A percentile compares a stretch with the other conserved stretches of the same genome.
phyloP scores from a whole-genome alignment of 192 early-diverging fungal genomes.

The Backusella luteola region DNA sequence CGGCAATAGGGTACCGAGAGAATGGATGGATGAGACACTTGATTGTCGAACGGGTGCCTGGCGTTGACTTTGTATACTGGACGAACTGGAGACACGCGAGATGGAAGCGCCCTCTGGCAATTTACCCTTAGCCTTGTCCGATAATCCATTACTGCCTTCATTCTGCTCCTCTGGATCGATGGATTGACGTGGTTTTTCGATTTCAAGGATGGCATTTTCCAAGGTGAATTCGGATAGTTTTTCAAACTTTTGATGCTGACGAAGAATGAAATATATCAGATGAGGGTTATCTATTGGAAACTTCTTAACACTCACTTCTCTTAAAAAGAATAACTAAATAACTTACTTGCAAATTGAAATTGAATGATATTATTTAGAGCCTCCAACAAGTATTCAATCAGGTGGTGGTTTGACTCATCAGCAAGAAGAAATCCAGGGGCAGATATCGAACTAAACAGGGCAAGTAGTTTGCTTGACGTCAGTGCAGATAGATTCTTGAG shows the following conservation, averaged over 20 bases:
- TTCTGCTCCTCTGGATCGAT: neutral
- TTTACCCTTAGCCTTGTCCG: slow-evolving; percentile 18
- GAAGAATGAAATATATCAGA: slow-evolving; percentile 79
- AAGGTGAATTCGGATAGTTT: slow-evolving; percentile 66
- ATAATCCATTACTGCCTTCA: neutral
- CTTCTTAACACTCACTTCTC: no score
- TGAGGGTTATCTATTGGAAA: slow-evolving; percentile 63
- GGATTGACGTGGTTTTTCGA: slow-evolving; percentile 44
- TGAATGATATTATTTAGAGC: slow-evolving; percentile 81
- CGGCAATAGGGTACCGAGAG: neutral
- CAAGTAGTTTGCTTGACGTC: slow-evolving; percentile 70
- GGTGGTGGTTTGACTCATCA: slow-evolving; percentile 72
- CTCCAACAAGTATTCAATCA: slow-evolving; percentile 78
- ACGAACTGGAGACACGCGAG: neutral
- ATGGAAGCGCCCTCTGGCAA: neutral
- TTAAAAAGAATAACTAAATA: neutral
- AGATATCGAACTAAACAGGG: slow-evolving; percentile 72
- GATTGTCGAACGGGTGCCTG: neutral
- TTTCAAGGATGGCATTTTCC: slow-evolving; percentile 59
- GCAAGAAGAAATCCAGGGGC: slow-evolving; percentile 81
- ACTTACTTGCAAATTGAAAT: slow-evolving; percentile 72
- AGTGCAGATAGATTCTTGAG: slow-evolving; percentile 70
- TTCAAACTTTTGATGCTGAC: slow-evolving; percentile 71
- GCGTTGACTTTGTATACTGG: neutral
- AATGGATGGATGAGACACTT: neutral